A percentile compares a stretch with the other conserved stretches of the same genome.
Evolutionary conservation across 1,284 basidiomycete species (phyloP).

Genomic region (Ganoderma multipileum): DNA sequence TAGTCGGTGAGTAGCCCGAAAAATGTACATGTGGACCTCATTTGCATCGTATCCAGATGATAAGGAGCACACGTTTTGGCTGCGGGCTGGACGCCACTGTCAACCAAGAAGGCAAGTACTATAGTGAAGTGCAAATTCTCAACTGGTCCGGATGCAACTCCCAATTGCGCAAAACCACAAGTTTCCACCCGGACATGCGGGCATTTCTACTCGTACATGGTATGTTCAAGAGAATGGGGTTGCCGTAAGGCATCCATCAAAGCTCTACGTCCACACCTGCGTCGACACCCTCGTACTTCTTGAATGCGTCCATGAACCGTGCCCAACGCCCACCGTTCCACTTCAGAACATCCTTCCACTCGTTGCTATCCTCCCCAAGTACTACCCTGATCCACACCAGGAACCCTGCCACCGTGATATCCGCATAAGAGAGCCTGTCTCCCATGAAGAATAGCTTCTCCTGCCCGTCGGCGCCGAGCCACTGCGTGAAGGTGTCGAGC

Average conservation of each 20-base stretch:
- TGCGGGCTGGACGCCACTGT: neutral
- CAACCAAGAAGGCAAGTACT: neutral
- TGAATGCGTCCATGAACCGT: slow-evolving; percentile 41
- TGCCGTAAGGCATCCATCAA: neutral
- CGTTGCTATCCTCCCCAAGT: slow-evolving; percentile 44
- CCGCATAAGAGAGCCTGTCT: slow-evolving; percentile 43
- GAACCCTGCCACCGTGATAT: slow-evolving; percentile 42
- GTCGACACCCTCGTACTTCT: slow-evolving; percentile 38
- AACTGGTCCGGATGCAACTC: neutral
- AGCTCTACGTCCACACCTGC: slow-evolving; percentile 10
- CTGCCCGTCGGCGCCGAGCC: slow-evolving; percentile 40
- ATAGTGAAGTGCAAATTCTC: neutral
- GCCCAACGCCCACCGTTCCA: slow-evolving; percentile 50
- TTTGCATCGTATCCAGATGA: neutral
- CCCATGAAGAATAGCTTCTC: slow-evolving; percentile 36
- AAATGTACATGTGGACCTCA: neutral
- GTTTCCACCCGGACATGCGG: neutral
- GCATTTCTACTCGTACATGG: neutral
- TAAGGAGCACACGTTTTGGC: neutral
- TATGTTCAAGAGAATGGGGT: neutral
- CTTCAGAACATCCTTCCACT: slow-evolving; percentile 46
- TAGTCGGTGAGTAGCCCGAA: neutral
- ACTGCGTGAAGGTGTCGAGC: slow-evolving; percentile 39
- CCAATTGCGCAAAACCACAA: neutral
- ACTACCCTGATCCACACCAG: slow-evolving; percentile 41